Evolutionary conservation across 352 stramenopile species (phyloP).

Genomic region (Pythium brachiatum): DNA sequence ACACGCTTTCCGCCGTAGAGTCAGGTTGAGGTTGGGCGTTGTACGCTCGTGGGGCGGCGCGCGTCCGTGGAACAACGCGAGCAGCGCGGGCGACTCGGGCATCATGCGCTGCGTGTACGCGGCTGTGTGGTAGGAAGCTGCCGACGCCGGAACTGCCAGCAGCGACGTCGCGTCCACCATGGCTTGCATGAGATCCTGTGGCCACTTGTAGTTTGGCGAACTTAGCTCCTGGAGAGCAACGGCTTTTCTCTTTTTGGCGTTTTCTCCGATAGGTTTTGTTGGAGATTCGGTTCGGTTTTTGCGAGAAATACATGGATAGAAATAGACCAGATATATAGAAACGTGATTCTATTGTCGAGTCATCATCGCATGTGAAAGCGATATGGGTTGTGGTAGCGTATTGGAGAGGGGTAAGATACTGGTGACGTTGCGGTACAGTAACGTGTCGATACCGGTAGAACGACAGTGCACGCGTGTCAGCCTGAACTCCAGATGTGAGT

Average conservation of each 20-base stretch:
- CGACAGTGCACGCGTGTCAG: not conserved
- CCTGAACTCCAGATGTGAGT: not conserved
- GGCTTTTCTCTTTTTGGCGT: not conserved
- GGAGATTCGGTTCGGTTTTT: constrained; percentile 5
- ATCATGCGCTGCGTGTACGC: constrained; percentile 21
- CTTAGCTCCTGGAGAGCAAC: constrained; percentile 1
- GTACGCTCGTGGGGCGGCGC: not conserved
- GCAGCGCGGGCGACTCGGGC: constrained; percentile 14
- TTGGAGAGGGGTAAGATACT: constrained; percentile 24
- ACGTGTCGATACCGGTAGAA: constrained; percentile 3
- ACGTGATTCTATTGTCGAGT: not conserved
- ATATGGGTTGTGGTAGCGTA: constrained; percentile 8
- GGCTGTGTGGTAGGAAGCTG: not conserved
- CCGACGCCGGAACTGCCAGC: not conserved
- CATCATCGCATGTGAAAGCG: not conserved
- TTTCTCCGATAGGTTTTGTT: too few relatives aligned
- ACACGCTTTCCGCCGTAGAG: constrained; percentile 26
- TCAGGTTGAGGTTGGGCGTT: not conserved
- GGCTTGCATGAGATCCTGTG: constrained; percentile 3
- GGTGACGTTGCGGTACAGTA: constrained; percentile 8
- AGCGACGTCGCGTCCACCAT: constrained; percentile 16
- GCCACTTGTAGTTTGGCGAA: not conserved
- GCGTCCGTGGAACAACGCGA: constrained; percentile 16
- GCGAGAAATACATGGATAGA: constrained; percentile 3
- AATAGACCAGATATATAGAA: not conserved